phyloP scores from a whole-genome alignment of 495 filamentous ascomycete species.

The Viridothelium virens region DNA sequence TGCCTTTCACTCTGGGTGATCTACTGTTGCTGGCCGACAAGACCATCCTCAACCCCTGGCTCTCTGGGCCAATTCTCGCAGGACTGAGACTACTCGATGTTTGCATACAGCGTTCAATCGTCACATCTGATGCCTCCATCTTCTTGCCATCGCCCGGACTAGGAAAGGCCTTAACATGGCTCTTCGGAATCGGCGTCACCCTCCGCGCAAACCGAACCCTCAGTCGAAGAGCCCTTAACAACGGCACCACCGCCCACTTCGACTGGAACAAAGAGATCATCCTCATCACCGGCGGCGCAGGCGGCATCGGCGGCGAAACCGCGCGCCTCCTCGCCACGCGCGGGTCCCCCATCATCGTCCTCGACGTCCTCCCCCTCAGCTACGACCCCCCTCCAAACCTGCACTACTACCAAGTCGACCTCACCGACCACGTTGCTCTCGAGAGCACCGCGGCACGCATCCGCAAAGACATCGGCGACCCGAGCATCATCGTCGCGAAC shows the following conservation, averaged over 20 bases:
- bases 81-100: neutral
- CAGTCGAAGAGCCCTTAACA: conserved; percentile 42
- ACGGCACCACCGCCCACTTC: conserved; percentile 41
- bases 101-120: neutral
- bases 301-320: conserved; percentile 49
- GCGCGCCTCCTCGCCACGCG: conserved; percentile 40
- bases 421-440: conserved; percentile 45
- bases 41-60: conserved; percentile 15
- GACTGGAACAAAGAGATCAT: conserved; percentile 44
- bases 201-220: conserved; percentile 39
- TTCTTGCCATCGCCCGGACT: neutral
- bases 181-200: conserved; percentile 35
- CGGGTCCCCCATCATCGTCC: conserved; percentile 45
- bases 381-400: conserved; percentile 26
- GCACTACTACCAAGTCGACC: conserved; percentile 45
- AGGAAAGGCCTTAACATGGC: conserved; percentile 17
- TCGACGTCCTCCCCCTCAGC: conserved; percentile 39
- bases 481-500: conserved; percentile 54
- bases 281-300: conserved; percentile 51
- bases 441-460: conserved; percentile 41
- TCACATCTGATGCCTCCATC: neutral
- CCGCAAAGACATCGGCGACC: conserved; percentile 41
- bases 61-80: conserved; percentile 1
- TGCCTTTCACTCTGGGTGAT: conserved; percentile 12
- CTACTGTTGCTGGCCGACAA: conserved; percentile 10